These are phyloP conservation scores for Suillus subluteus DNA, from an alignment of 768 basidiomycete genomes.

Conservation along the genomic window DNA sequence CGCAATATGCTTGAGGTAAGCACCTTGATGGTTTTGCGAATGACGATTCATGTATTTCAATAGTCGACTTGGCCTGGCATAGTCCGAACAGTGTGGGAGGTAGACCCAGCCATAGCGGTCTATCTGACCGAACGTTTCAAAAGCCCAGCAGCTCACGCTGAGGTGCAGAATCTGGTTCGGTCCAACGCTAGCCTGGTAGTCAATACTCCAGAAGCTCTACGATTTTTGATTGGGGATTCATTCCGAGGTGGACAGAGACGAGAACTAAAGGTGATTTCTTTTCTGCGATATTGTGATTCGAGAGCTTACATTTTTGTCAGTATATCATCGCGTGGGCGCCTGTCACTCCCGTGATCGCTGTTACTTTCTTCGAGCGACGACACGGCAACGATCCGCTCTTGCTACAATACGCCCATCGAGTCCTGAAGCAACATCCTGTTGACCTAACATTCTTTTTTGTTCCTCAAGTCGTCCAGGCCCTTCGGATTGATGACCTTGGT, in stretches of 20 bases:
- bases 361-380: slow-evolving; percentile 82
- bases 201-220: slow-evolving; percentile 79
- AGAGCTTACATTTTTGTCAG: slow-evolving; percentile 43
- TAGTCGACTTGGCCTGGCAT: slow-evolving; percentile 70
- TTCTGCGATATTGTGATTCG: not conserved
- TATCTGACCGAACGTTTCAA: slow-evolving; percentile 91
- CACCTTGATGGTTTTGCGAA: not conserved
- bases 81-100: slow-evolving; percentile 77
- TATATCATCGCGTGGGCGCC: slow-evolving; percentile 88
- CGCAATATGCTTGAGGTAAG: slow-evolving; percentile 66
- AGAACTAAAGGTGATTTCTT: slow-evolving; percentile 69
- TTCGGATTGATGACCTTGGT: slow-evolving; percentile 91
- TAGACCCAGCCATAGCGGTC: slow-evolving; percentile 82
- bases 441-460: slow-evolving; percentile 98
- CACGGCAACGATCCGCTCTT: slow-evolving; percentile 84
- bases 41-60: not conserved
- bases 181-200: slow-evolving; percentile 71
- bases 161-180: slow-evolving; percentile 76
- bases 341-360: slow-evolving; percentile 81
- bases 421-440: slow-evolving; percentile 92
- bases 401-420: slow-evolving; percentile 95
- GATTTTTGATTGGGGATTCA: slow-evolving; percentile 75
- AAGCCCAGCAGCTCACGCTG: slow-evolving; percentile 59
- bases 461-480: slow-evolving; percentile 95
- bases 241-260: slow-evolving; percentile 58